Conservation (phyloP, 768 basidiomycete species). For the Agaricus sinodeliciosus region DNA sequence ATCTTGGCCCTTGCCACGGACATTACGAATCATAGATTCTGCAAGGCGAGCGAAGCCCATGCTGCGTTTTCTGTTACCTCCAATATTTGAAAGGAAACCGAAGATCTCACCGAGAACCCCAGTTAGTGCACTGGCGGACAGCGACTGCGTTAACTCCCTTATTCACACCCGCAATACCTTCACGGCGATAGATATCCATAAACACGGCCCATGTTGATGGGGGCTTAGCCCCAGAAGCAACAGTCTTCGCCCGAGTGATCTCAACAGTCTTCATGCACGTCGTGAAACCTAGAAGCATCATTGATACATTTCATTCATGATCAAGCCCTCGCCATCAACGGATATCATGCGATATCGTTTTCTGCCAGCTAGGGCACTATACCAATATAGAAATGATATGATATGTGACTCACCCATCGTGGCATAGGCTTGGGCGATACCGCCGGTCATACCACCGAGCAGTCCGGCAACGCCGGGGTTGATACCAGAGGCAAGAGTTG, state of each 20-base stretch:
- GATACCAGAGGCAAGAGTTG: constrained; percentile 56
- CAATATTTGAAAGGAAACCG: not conserved
- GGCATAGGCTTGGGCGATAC: constrained; percentile 95
- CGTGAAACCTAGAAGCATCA: constrained; percentile 67
- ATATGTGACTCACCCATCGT: constrained; percentile 84
- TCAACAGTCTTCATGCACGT: constrained; percentile 99
- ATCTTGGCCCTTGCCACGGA: constrained; percentile 71
- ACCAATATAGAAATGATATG: not conserved
- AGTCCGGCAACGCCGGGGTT: constrained; percentile 81
- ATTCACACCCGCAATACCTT: constrained; percentile 94
- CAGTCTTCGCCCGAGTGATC: constrained; percentile 94
- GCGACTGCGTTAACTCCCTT: constrained; percentile 98
- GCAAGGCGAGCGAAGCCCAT: constrained; percentile 97
- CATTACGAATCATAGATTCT: constrained; percentile 69
- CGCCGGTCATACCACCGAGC: constrained; percentile 95
- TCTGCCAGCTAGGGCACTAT: not conserved
- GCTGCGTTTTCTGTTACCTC: constrained; percentile 31
- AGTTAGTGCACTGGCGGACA: constrained; percentile 88
- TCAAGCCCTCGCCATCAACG: not conserved
- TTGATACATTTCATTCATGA: not conserved
- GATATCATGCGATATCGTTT: not conserved
- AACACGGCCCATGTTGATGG: constrained; percentile 94
- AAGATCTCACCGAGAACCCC: constrained; percentile 73
- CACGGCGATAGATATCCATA: constrained; percentile 87
- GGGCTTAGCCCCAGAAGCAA: constrained; percentile 75